Base-by-base conservation (phyloP, 345 rosid species). In the Anacardium occidentale region DNA sequence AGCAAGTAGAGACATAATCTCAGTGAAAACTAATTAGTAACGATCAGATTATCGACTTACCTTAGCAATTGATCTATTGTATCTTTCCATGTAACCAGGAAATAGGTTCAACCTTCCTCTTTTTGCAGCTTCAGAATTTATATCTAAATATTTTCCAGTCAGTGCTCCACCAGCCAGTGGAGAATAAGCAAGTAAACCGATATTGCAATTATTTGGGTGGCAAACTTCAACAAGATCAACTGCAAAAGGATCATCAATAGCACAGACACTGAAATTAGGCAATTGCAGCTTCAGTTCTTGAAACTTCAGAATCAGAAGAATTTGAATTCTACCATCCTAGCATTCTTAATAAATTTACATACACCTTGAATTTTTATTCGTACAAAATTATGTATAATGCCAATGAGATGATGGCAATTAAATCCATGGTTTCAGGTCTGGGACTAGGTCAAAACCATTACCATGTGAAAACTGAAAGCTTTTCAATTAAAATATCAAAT, bases 221-320 rank as follows among this genome's bases (percentile, higher is more conserved):
- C 97, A 94, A 73, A 87, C 94, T 81, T 91, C 98, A 62, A 83
- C 88, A n/a, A 94, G 93, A 86, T 91, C 94, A 74, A 84, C 97
- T 91, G 91, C 78, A 76, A 77, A 69, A 26, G 18, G n/a, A n/a
- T n/a, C n/a, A 68, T 24, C 70, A 40, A 60, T 54, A 22, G 47
- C 14, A 21, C 4, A 55, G 60, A 69, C 29, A 24, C 48, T 26
- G 45, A 77, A 66, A 42, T 20, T 24, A 47, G 14, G 20, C 8
- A 51, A 52, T 21, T 6, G 12, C 40, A 29, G 58, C 25, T 60
- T n/a, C 37, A 21, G 15, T 24, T 14, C 20, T 20, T 21, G 2
- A 55, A 20, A 68, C 62, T 55, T 68, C 34, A 68, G 56, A 48
- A 70, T 50, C 9, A 5, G 0, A 42, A n/a, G 34, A 55, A 15